Evolutionary conservation across 305 asterid species (phyloP), one percentile per base, ranked within the genome.

Genomic region (Galium porrigens): DNA sequence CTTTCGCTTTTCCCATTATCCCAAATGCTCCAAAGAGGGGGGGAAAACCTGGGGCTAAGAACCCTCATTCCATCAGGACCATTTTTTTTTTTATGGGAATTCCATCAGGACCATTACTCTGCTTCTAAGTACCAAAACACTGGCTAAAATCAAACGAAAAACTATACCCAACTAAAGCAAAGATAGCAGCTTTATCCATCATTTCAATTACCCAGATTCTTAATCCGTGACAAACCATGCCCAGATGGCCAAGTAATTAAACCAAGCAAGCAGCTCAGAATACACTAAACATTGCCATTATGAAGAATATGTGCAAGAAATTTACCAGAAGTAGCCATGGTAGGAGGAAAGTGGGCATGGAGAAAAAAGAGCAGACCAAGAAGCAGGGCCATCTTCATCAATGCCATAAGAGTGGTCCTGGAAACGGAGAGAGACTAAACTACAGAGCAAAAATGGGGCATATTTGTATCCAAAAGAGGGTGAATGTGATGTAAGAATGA

Each of bases 361-460:
- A 81, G 78, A 69, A 81, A 67, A 61, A 79, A 25, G 44, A 78
- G 76, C 30, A 85, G 75, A 67, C 64, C 73, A 48, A 74, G 80
- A 64, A 77, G 75, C 33, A 69, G 61, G 65, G 73, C 58, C 60
- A 70, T 58, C 68, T 72, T 52, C 57, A 36, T 54, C 57, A 74
- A 75, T 59, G 83, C 84, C 94, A 89, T 86, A 70, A 32, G 58
- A 42, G 27, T 33, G 64, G 55, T 25, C 4, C 55, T 41, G 30
- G 53, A 25, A 69, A 68, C 34, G 46, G 68, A 55, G 67, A 12
- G 51, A 65, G 68, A 65, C 70, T 76, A 25, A 30, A 49, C 53
- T 49, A 22, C 14, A 14, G 48, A 58, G 29, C 6, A n/a, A 58
- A 34, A 34, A 30, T 20, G 12, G 30, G 22, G 34, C 63, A 32